Percentiles rank a stretch among this genome's conserved stretches.
These are phyloP conservation scores for Knoxia roxburghii DNA, from an alignment of 257 asterid genomes.

Conservation along the genomic window DNA sequence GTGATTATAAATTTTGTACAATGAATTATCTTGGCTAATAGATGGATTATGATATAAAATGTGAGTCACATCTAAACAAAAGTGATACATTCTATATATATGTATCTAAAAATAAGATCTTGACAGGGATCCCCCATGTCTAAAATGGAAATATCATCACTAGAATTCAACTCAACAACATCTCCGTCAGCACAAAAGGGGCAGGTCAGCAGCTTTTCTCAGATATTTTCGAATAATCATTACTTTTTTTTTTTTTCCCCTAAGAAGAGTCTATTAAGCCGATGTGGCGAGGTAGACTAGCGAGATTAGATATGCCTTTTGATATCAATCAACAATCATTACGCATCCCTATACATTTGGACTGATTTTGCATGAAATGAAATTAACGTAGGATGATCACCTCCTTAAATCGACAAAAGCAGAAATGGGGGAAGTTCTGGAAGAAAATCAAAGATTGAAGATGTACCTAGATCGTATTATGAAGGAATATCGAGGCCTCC, in stretches of 20 bases:
- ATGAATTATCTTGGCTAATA: no score
- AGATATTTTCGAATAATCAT: neutral
- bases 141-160: slow-evolving; percentile 39
- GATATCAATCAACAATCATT: no score
- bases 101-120: neutral
- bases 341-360: no score
- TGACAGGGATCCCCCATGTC: slow-evolving; percentile 18
- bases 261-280: no score
- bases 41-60: no score
- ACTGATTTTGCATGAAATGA: neutral
- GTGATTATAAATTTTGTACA: no score
- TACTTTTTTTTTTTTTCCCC: neutral
- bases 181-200: slow-evolving; percentile 43
- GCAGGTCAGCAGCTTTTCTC: slow-evolving; percentile 26
- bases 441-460: slow-evolving; percentile 72
- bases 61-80: no score
- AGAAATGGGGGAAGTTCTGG: slow-evolving; percentile 69
- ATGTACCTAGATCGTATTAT: slow-evolving; percentile 48
- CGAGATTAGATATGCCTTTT: no score
- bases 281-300: no score
- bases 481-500: slow-evolving; percentile 65
- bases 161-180: slow-evolving; percentile 47
- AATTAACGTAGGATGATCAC: slow-evolving; percentile 31
- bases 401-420: slow-evolving; percentile 55
- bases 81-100: no score